These are phyloP conservation scores for Sophora flavescens DNA, from an alignment of 306 rosid species.

Conservation along the genomic window DNA sequence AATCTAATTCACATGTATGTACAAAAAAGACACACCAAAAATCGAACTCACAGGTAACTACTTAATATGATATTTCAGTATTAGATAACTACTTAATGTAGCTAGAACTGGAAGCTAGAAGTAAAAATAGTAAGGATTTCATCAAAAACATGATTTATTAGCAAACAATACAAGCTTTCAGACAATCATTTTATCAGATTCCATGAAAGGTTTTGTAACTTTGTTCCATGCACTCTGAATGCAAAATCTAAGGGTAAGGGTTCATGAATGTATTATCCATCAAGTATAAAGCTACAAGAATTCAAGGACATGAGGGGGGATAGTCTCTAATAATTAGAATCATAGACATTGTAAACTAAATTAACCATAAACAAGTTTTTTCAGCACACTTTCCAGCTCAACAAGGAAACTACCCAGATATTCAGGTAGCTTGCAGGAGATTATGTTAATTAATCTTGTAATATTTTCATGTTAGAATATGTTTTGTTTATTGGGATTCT, in stretches of 20 bases:
- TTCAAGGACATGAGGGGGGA: background rate
- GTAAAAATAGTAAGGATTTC: background rate
- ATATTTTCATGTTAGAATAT: background rate
- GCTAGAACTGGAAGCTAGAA: too few species aligned
- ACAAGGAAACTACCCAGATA: slow-evolving; percentile 7
- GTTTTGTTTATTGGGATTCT: slow-evolving; percentile 28
- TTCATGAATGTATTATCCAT: background rate
- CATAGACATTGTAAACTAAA: slow-evolving; percentile 28
- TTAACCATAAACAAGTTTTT: background rate
- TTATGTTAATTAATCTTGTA: slow-evolving; percentile 12
- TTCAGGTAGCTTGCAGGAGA: slow-evolving; percentile 2
- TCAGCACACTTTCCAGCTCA: background rate
- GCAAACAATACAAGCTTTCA: background rate
- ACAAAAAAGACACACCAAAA: background rate
- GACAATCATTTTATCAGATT: background rate
- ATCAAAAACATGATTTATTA: background rate
- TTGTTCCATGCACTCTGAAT: background rate
- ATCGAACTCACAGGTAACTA: background rate
- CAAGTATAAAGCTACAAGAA: slow-evolving; percentile 1
- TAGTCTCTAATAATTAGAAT: slow-evolving; percentile 26
- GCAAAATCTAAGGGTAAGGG: slow-evolving; percentile 7
- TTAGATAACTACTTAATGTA: too few species aligned
- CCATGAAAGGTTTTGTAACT: background rate
- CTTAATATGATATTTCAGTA: too few species aligned
- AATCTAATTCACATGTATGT: slow-evolving; percentile 6